phyloP scores from a whole-genome alignment of 164 flowering plant species.

The Saururus chinensis region DNA sequence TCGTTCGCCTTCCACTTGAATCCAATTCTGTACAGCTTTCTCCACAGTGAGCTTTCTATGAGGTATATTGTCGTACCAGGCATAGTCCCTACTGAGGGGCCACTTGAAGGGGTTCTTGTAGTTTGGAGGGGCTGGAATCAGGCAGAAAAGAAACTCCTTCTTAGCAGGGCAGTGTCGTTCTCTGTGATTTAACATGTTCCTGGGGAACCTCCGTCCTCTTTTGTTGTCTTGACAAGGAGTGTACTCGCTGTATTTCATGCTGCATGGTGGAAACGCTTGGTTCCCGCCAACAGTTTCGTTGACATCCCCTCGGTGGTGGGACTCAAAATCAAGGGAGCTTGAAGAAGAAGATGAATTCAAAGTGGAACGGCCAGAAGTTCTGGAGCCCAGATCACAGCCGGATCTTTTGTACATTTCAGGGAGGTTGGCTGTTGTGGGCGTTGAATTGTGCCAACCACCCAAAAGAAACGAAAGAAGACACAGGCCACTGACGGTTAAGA shows the following conservation, averaged over 20 bases:
- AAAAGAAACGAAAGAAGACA: conserved; percentile 58
- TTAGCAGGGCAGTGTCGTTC: conserved; percentile 86
- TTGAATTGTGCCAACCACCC: conserved; percentile 65
- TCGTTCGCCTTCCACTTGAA: conserved; percentile 86
- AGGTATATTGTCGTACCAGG: conserved; percentile 92
- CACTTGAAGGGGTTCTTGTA: conserved; percentile 90
- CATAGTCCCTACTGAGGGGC: conserved; percentile 93
- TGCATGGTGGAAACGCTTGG: conserved; percentile 45
- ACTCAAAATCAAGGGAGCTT: conserved; percentile 44
- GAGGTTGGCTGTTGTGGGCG: conserved; percentile 14
- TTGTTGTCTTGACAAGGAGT: conserved; percentile 74
- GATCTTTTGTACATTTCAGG: conserved; percentile 27
- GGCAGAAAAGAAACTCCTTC: conserved; percentile 54
- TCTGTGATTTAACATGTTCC: conserved; percentile 63
- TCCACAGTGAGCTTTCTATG: conserved; percentile 88
- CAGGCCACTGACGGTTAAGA: conserved; percentile 63
- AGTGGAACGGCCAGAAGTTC: not conserved
- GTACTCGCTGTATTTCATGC: conserved; percentile 61
- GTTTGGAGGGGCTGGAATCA: conserved; percentile 81
- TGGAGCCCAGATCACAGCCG: conserved; percentile 19
- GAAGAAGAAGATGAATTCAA: conserved; percentile 11
- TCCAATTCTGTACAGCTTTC: conserved; percentile 94
- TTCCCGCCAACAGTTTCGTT: conserved; percentile 20
- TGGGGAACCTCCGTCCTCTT: conserved; percentile 58
- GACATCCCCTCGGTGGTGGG: conserved; percentile 47